Evolutionary conservation across 2,329 filamentous ascomycete species (phyloP).

Genomic region (Epichloe uncinata): DNA sequence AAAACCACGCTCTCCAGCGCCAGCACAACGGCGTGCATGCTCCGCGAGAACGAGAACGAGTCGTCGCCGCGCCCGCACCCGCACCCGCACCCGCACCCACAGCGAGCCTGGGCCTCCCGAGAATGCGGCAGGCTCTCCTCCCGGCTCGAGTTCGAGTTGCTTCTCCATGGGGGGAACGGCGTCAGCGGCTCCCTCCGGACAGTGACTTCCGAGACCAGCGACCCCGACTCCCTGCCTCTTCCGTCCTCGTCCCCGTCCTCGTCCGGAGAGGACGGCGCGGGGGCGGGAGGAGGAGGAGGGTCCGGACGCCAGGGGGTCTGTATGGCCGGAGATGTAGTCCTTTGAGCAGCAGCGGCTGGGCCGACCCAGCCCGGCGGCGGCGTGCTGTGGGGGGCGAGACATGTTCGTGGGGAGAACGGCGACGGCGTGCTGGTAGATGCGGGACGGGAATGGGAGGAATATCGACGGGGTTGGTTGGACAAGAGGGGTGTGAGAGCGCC

Average conservation of each 20-base stretch:
- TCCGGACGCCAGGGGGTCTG: background rate
- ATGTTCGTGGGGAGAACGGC: background rate
- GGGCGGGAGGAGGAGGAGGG: background rate
- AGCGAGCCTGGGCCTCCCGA: no score
- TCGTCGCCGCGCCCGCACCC: no score
- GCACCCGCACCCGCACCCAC: no score
- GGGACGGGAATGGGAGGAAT: background rate
- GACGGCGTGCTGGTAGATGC: background rate
- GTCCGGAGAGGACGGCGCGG: background rate
- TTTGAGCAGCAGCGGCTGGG: no score
- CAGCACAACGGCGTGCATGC: conserved; percentile 6
- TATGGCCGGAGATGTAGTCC: no score
- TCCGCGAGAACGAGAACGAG: no score
- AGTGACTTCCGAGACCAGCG: background rate
- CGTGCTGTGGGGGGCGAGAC: background rate
- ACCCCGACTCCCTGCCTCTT: background rate
- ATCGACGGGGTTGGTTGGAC: background rate
- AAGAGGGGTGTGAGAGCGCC: background rate
- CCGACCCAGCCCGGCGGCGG: background rate
- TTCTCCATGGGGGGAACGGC: conserved; percentile 15
- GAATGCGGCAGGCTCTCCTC: no score
- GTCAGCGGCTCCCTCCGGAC: conserved; percentile 11
- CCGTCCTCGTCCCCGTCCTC: no score
- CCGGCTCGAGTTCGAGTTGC: conserved; percentile 5
- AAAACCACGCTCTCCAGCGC: conserved; percentile 13